Base-by-base conservation (phyloP, 2,329 filamentous ascomycete species). In the Ceratocystiopsis brevicomis region DNA sequence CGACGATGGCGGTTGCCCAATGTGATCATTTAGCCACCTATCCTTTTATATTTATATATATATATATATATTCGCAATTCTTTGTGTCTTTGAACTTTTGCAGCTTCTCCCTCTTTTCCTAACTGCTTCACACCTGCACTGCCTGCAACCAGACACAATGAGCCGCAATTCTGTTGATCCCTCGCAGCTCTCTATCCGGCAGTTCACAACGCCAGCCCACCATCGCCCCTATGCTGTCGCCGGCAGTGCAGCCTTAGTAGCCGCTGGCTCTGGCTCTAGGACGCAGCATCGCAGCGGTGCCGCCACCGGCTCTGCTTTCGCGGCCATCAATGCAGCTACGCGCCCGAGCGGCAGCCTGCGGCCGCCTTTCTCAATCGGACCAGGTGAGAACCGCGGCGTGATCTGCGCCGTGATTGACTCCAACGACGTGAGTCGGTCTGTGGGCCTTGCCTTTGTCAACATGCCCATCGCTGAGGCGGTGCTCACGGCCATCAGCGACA, bases 401-500 rank as follows among this genome's bases (percentile, higher is more conserved):
- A 32, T 95, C n/a, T 96, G 88, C 58, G 87, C 88, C 4, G 61
- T 95, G 40, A 83, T 76, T 52, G 86, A 95, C 57, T 85, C 83
- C 38, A 79, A 87, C n/a, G 85, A 85, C 6, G 73, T 94, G 5
- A 78, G 82, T 18, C 85, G 86, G 0, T 81, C 78, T 0, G 78
- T 96, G 2, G 87, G 88, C 1, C 66, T 94, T 37, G 83, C 85
- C 3, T 87, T 95, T 54, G 67, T 95, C 54, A 92, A 96, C 54
- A 67, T 92, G 3, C 78, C 83, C 37, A 87, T 83, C 3, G 82
- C 81, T 36, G 85, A 94, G 59, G 82, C 76, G 15, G 75, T 86
- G 25, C 68, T 96, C 36, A 92, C 84, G 54, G 85, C 95, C 54
- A 88, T 96, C 49, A 86, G 81, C 54, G 88, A 96, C 58, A 92